Conservation (phyloP, 345 rosid genomes). For the Salix udensis region DNA sequence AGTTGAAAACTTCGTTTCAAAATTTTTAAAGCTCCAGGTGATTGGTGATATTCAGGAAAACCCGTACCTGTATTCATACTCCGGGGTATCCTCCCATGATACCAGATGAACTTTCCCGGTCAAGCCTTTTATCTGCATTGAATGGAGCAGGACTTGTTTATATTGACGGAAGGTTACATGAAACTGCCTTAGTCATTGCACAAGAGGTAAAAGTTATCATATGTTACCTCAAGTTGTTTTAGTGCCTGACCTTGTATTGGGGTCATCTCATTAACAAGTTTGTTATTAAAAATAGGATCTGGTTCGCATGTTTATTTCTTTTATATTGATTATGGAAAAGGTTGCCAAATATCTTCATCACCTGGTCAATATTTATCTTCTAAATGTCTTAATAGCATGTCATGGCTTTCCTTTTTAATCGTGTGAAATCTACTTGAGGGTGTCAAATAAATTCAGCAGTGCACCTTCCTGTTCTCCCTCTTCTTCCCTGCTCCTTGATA, state of each 20-base stretch:
- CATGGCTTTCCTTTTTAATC: no score
- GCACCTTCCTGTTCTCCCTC: no score
- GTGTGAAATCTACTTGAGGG: no score
- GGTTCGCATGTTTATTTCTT: no score
- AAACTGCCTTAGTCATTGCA: conserved; percentile 58
- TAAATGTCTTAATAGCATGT: no score
- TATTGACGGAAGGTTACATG: conserved; percentile 65
- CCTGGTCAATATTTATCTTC: no score
- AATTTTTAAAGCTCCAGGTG: neutral
- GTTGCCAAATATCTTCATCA: no score
- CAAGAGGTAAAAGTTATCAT: conserved; percentile 55
- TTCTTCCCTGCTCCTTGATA: no score
- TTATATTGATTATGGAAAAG: no score
- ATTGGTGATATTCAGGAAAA: conserved; percentile 51
- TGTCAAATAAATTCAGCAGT: no score
- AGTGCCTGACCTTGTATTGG: neutral
- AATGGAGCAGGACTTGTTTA: conserved; percentile 58
- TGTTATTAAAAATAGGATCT: no score
- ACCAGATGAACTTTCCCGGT: conserved; percentile 51
- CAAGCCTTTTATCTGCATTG: conserved; percentile 50
- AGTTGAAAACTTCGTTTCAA: neutral
- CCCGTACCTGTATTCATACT: conserved; percentile 90
- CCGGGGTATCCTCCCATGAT: conserved; percentile 71
- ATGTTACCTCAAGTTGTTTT: neutral
- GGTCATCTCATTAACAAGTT: neutral